These are phyloP conservation scores for Pseudogymnoascus sp. DNA, from an alignment of 2,329 filamentous ascomycete species.

Conservation along the genomic window DNA sequence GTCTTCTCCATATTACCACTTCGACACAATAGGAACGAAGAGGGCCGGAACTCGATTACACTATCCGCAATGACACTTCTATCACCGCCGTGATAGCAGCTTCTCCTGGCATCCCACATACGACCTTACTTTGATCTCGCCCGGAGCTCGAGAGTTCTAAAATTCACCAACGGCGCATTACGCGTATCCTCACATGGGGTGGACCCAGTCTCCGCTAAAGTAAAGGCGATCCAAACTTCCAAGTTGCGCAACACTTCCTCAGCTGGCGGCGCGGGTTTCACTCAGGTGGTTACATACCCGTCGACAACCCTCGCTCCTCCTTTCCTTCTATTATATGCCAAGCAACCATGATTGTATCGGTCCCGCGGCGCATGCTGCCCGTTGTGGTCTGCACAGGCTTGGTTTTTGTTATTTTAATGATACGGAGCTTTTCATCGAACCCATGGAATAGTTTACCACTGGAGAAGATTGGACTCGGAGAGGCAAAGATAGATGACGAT, in stretches of 20 bases:
- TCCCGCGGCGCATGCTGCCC: slow-evolving; percentile 6
- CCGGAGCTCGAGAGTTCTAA: not conserved
- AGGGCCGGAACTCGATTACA: not conserved
- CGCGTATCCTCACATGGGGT: slow-evolving; percentile 2
- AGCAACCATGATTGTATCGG: not conserved
- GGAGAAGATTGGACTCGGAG: slow-evolving; percentile 13
- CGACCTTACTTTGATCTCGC: not conserved
- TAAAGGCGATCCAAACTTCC: slow-evolving; percentile 8
- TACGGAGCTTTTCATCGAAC: not conserved
- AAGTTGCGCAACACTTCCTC: slow-evolving; percentile 1
- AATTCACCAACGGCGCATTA: not conserved
- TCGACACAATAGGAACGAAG: not conserved
- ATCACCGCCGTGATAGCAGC: not conserved
- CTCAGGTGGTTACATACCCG: not conserved
- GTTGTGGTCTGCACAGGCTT: slow-evolving; percentile 3
- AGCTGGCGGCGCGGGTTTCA: not conserved
- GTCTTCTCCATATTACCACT: slow-evolving; percentile 1
- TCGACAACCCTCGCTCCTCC: not conserved
- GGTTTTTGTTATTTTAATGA: not conserved
- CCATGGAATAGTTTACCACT: slow-evolving; percentile 10
- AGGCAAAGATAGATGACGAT: not conserved
- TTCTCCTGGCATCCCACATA: not conserved
- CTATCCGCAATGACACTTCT: not conserved
- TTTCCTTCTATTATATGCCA: not conserved
- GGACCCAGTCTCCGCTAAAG: slow-evolving; percentile 7